phyloP scores from a whole-genome alignment of 345 rosid species.

The Hibiscus tridactylites region DNA sequence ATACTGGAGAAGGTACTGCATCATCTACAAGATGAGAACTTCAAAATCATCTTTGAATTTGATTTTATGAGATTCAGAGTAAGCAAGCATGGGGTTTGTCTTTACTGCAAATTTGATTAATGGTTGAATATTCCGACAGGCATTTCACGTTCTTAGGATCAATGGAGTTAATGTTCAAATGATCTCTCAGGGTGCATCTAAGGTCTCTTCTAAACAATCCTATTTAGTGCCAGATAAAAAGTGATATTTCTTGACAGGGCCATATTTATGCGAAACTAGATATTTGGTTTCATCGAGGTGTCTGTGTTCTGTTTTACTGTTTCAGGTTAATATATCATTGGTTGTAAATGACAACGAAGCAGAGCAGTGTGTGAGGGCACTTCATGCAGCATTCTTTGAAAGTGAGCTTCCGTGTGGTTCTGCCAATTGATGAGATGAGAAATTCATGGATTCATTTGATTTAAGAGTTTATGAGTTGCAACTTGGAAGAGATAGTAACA shows the following conservation, averaged over 20 bases:
- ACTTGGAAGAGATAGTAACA: background rate
- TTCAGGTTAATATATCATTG: constrained; percentile 83
- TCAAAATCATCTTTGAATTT: background rate
- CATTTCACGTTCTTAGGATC: constrained; percentile 68
- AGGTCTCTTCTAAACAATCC: constrained; percentile 35
- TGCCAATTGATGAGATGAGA: background rate
- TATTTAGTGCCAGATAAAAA: background rate
- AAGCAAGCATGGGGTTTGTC: background rate
- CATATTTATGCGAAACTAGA: background rate
- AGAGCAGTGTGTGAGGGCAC: constrained; percentile 75
- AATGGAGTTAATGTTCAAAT: constrained; percentile 93
- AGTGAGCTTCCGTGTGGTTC: constrained; percentile 13
- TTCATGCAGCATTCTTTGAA: constrained; percentile 72
- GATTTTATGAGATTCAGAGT: background rate
- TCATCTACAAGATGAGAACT: background rate
- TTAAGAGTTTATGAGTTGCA: background rate
- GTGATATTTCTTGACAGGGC: background rate
- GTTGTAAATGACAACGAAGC: constrained; percentile 79
- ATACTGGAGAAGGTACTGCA: constrained; percentile 77
- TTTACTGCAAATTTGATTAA: background rate
- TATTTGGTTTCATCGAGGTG: background rate
- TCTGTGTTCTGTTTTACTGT: background rate
- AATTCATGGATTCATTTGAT: background rate
- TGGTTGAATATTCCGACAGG: constrained; percentile 36
- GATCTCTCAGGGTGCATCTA: constrained; percentile 99